phyloP scores from a whole-genome alignment of 495 filamentous ascomycete species.

The Tuber umbilicatum region DNA sequence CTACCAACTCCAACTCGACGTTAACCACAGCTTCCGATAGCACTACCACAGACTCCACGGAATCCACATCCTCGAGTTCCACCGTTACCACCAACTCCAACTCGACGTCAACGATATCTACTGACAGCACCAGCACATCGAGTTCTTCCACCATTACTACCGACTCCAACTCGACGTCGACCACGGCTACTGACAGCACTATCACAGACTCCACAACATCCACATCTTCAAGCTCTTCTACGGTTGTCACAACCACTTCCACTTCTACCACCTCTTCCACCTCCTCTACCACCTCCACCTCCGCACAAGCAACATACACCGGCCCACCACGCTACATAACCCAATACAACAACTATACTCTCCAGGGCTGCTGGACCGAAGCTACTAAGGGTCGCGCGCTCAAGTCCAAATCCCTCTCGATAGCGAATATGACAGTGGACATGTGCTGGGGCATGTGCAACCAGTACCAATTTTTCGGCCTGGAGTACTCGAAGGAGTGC shows the following conservation, averaged over 20 bases:
- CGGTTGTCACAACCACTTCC: conserved; percentile 18
- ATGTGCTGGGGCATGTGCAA: conserved; percentile 42
- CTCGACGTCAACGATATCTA: background rate
- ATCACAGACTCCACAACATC: background rate
- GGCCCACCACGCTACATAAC: conserved; percentile 12
- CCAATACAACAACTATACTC: conserved; percentile 17
- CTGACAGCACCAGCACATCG: conserved; percentile 17
- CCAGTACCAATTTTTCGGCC: conserved; percentile 42
- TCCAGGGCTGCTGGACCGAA: conserved; percentile 42
- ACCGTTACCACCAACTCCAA: background rate
- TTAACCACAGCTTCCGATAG: conserved; percentile 6
- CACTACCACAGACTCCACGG: conserved; percentile 21
- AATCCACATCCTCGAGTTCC: conserved; percentile 23
- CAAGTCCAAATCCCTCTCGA: conserved; percentile 19
- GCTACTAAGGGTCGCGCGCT: conserved; percentile 38
- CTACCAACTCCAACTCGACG: background rate
- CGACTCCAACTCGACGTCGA: background rate
- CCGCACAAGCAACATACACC: conserved; percentile 10
- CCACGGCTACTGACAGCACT: conserved; percentile 7
- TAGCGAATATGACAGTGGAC: conserved; percentile 28
- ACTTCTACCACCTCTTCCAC: too few species aligned
- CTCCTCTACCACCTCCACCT: conserved; percentile 23
- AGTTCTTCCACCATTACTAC: conserved; percentile 24
- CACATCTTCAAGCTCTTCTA: conserved; percentile 26
- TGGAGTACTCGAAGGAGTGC: conserved; percentile 45